A percentile compares a stretch with the other conserved stretches of the same genome.
These are phyloP conservation scores for Tetrahymena malaccensis DNA, from an alignment of 73 alveolate genomes.

Conservation along the genomic window DNA sequence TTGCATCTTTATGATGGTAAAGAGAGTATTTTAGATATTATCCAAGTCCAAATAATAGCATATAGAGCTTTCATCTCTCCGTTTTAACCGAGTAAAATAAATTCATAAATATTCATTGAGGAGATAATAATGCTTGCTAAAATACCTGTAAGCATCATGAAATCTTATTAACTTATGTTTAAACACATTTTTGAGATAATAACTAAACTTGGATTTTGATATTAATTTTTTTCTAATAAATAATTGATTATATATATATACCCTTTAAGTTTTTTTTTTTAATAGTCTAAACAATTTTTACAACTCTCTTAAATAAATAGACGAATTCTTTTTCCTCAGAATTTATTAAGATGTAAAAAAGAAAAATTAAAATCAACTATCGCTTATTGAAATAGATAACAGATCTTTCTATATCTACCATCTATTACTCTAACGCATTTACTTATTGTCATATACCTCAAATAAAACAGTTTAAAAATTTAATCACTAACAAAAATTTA, in stretches of 20 bases:
- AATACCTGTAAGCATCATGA: background rate
- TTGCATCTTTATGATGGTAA: background rate
- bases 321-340: background rate
- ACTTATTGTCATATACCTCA: background rate
- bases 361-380: too few species aligned
- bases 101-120: background rate
- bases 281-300: too few species aligned
- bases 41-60: background rate
- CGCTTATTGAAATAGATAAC: background rate
- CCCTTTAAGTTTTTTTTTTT: too few species aligned
- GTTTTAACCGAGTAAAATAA: background rate
- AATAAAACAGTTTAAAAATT: too few species aligned
- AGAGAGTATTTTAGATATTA: background rate
- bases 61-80: background rate
- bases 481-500: too few species aligned
- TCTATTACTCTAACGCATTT: background rate
- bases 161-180: background rate
- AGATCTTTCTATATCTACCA: too few species aligned
- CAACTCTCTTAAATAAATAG: too few species aligned
- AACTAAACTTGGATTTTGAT: too few species aligned
- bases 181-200: background rate
- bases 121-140: background rate
- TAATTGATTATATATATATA: too few species aligned
- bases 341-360: background rate
- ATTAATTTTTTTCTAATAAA: too few species aligned